Base-by-base conservation (phyloP, 192 early-diverging fungal species). In the Powellomyces hirtus region DNA sequence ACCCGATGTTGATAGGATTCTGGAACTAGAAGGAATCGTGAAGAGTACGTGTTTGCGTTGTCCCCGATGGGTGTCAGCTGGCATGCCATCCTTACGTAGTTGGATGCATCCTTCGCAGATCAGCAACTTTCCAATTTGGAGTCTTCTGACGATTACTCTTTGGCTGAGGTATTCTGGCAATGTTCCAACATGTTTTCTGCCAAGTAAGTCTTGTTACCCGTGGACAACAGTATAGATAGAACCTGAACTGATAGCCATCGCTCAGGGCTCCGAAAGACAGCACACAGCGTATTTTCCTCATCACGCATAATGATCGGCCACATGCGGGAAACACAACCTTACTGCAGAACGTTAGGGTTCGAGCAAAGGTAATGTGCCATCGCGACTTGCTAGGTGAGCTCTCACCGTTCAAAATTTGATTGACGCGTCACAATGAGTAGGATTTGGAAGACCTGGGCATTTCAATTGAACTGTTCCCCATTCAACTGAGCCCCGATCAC, bases 301-400 rank as follows among this genome's bases (percentile, higher is more conserved):
- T 93, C 38, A 93, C 91, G 42, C 80, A 87, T 59, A 76, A 86
- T 59, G 88, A 89, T 59, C 74, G 84, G 50, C 91, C 91, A 1
- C 82, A 89, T 66, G 36, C 56, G 0, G 71, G 59, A 26, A 80
- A 87, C 40, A 30, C 75, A 31, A 66, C 75, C 24, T 56, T 85
- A 29, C 66, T 79, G 44, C 76, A 77, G 45, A 79, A 86, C 13
- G 81, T 86, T 7, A 82, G 79, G 1, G 80, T 77, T 22, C 75
- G 86, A 16, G 70, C 70, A 4, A 16, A 72, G 62, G 70, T 64
- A 34, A 42, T 34, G 14, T 18, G 36, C n/a, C 20, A 83, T 85
- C 13, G 24, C 7, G 26, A 53, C 40, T 18, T 42, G n/a, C n/a
- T n/a, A n/a, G n/a, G n/a, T n/a, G n/a, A n/a, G n/a, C n/a, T n/a